Evolutionary conservation across 2,329 filamentous ascomycete species (phyloP).

Genomic region (Calonectria pteridis): DNA sequence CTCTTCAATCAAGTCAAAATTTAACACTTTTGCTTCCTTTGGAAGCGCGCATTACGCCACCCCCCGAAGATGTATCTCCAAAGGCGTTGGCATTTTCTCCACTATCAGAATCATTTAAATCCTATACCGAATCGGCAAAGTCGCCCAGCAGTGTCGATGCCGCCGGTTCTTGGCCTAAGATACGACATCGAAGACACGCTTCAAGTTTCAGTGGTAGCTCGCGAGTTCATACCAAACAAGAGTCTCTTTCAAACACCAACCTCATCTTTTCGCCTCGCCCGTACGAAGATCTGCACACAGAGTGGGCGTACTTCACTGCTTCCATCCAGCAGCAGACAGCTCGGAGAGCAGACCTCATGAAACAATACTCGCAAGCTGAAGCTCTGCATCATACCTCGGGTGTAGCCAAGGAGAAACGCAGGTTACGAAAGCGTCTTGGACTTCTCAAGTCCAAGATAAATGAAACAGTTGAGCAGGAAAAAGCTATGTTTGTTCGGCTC

Average conservation of each 20-base stretch:
- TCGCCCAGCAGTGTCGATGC: conserved; percentile 10
- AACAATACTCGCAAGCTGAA: conserved; percentile 54
- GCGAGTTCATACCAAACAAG: conserved; percentile 15
- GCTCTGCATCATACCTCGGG: conserved; percentile 43
- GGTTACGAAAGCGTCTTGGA: conserved; percentile 56
- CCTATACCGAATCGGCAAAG: conserved; percentile 18
- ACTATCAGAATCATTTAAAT: conserved; percentile 24
- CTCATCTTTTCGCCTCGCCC: conserved; percentile 53
- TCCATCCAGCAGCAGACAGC: conserved; percentile 56
- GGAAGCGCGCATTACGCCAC: conserved; percentile 36
- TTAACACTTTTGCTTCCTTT: conserved; percentile 30
- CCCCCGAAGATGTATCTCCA: conserved; percentile 32
- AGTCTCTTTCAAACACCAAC: conserved; percentile 21
- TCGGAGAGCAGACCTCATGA: conserved; percentile 54
- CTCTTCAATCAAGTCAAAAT: conserved; percentile 25
- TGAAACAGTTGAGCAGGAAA: conserved; percentile 61
- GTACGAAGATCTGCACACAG: conserved; percentile 57
- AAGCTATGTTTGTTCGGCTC: conserved; percentile 58
- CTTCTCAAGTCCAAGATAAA: conserved; percentile 58
- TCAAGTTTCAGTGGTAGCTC: conserved; percentile 22
- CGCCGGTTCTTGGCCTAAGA: background rate
- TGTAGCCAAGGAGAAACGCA: conserved; percentile 45
- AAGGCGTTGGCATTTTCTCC: conserved; percentile 18
- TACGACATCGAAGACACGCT: conserved; percentile 28
- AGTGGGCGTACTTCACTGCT: conserved; percentile 60